Evolutionary conservation across 2,329 filamentous ascomycete genomes (phyloP).

Genomic region (Apiospora malaysiana): DNA sequence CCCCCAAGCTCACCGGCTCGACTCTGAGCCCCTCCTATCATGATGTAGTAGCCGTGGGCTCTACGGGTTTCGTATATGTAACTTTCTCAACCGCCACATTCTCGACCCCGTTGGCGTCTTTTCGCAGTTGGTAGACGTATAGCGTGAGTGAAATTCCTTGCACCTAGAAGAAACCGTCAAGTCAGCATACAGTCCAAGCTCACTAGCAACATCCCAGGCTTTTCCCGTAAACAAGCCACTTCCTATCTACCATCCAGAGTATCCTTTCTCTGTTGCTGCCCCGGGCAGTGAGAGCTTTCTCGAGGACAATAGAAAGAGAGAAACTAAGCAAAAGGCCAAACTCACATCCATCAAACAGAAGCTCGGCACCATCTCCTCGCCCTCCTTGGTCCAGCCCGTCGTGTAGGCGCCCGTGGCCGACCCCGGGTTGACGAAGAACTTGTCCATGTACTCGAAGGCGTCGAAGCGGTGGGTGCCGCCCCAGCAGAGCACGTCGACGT

Average conservation of each 20-base stretch:
- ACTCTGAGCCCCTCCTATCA: constrained; percentile 38
- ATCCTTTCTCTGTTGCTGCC: background rate
- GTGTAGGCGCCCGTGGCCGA: constrained; percentile 69
- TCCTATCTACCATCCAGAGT: background rate
- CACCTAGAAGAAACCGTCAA: constrained; percentile 65
- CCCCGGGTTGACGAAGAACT: constrained; percentile 75
- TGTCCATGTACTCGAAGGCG: constrained; percentile 76
- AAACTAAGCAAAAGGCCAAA: constrained; percentile 40
- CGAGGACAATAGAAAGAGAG: background rate
- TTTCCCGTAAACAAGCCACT: background rate
- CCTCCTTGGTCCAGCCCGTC: constrained; percentile 61
- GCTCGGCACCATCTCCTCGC: constrained; percentile 82
- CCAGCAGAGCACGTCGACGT: constrained; percentile 73
- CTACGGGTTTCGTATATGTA: constrained; percentile 79
- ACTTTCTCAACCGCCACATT: constrained; percentile 87
- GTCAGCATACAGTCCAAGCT: background rate
- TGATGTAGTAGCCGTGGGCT: constrained; percentile 56
- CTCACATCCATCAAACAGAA: constrained; percentile 98
- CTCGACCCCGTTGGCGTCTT: constrained; percentile 76
- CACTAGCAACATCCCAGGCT: too few species aligned
- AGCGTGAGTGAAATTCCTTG: constrained; percentile 95
- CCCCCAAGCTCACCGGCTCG: background rate
- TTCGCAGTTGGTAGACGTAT: constrained; percentile 89
- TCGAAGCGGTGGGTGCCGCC: constrained; percentile 73
- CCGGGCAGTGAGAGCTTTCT: background rate